phyloP scores from a whole-genome alignment of 495 filamentous ascomycete species.

The Mytilinidion resinicola region DNA sequence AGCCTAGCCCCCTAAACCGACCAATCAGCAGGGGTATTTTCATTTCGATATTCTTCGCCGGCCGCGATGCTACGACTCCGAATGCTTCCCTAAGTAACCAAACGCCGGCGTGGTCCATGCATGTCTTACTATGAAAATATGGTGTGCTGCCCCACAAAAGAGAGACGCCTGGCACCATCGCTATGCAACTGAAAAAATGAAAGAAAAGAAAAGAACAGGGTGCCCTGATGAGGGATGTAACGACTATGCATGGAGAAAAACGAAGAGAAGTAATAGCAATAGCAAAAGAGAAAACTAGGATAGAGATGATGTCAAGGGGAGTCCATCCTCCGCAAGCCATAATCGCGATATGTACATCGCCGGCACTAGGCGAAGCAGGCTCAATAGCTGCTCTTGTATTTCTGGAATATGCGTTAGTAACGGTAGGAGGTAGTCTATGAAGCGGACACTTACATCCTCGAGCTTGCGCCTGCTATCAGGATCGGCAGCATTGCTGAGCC shows the following conservation, averaged over 20 bases:
- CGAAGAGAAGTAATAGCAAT: neutral
- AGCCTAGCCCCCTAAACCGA: too few species aligned
- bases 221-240: neutral
- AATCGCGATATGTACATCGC: neutral
- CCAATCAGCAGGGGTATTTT: too few species aligned
- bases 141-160: neutral
- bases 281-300: neutral
- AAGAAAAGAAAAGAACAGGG: neutral
- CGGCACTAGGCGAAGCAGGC: neutral
- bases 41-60: too few species aligned
- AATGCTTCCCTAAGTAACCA: too few species aligned
- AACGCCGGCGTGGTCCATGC: neutral
- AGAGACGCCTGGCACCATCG: neutral
- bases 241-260: neutral
- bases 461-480: constrained; percentile 72
- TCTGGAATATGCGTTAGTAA: neutral
- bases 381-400: constrained; percentile 3
- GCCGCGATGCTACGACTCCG: too few species aligned
- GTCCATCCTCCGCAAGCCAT: neutral
- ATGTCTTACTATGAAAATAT: neutral
- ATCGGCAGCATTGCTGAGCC: constrained; percentile 90
- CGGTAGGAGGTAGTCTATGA: too few species aligned
- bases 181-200: neutral
- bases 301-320: neutral
- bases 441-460: constrained; percentile 67